Conservation (phyloP, 1,139 yeast species). For the Yamadazyma friedrichii region DNA sequence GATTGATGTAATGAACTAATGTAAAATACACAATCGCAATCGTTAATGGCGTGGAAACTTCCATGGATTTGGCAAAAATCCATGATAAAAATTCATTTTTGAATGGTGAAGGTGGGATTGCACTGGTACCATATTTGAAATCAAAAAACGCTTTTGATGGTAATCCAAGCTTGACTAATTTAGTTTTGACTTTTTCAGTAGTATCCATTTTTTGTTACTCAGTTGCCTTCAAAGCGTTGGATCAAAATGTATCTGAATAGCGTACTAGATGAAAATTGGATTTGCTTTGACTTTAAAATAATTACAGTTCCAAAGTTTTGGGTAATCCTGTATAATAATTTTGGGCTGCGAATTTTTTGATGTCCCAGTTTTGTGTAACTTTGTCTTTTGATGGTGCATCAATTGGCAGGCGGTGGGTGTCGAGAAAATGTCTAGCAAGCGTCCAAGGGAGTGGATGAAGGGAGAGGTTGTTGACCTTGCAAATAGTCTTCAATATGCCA, state of each 20-base stretch:
- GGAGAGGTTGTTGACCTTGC: too few species aligned
- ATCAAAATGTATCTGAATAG: background rate
- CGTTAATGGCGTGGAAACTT: slow-evolving; percentile 50
- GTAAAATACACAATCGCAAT: slow-evolving; percentile 62
- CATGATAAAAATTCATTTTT: slow-evolving; percentile 23
- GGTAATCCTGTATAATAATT: slow-evolving; percentile 3
- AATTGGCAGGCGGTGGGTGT: too few species aligned
- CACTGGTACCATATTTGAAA: slow-evolving; percentile 31
- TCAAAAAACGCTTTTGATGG: slow-evolving; percentile 35
- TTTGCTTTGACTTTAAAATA: background rate
- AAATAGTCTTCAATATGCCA: too few species aligned
- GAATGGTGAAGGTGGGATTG: slow-evolving; percentile 41
- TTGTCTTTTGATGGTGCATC: too few species aligned
- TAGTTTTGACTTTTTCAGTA: slow-evolving; percentile 8
- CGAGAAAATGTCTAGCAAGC: too few species aligned
- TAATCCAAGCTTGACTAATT: slow-evolving; percentile 34
- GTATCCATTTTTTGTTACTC: too few species aligned
- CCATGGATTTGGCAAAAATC: slow-evolving; percentile 33
- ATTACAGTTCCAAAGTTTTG: background rate
- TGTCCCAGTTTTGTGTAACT: background rate
- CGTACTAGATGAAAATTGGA: background rate
- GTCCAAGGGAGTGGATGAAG: too few species aligned
- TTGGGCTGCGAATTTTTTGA: slow-evolving; percentile 2
- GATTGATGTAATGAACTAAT: slow-evolving; percentile 57
- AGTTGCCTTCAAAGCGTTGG: too few species aligned